phyloP scores from a whole-genome alignment of 768 basidiomycete genomes.

The Thelephora ganbajun region DNA sequence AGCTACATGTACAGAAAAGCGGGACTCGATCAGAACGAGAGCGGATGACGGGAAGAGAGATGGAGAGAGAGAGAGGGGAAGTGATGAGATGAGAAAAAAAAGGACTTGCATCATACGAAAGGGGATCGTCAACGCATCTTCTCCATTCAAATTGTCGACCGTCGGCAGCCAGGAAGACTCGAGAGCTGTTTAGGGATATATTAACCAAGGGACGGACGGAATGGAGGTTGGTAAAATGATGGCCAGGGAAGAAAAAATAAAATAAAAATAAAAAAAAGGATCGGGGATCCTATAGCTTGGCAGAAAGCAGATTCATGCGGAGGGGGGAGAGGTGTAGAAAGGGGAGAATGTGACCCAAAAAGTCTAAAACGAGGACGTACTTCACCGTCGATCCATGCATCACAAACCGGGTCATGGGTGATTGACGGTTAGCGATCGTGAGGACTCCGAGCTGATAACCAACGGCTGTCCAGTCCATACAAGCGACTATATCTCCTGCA shows the following conservation, averaged over 20 bases:
- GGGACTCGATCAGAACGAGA: neutral
- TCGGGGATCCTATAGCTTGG: too few species aligned
- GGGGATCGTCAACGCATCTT: constrained; percentile 28
- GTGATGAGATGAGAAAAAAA: too few species aligned
- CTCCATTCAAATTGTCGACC: constrained; percentile 57
- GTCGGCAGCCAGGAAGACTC: constrained; percentile 43
- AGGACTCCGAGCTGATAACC: constrained; percentile 25
- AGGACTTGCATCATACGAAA: constrained; percentile 47
- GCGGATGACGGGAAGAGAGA: constrained; percentile 4
- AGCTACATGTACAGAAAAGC: neutral
- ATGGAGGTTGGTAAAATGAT: too few species aligned
- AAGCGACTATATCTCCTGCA: constrained; percentile 37
- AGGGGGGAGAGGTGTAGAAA: too few species aligned
- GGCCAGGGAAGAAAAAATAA: too few species aligned
- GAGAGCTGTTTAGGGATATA: constrained; percentile 28
- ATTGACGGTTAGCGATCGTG: constrained; percentile 35
- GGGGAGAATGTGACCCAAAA: too few species aligned
- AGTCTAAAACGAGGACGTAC: constrained; percentile 20
- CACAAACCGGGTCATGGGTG: constrained; percentile 53
- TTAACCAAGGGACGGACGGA: constrained; percentile 9
- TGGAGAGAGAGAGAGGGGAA: neutral
- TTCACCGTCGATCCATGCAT: constrained; percentile 33
- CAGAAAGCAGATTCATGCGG: too few species aligned
- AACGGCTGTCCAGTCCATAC: constrained; percentile 28
- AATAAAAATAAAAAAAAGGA: too few species aligned